A percentile compares a stretch with the other conserved stretches of the same genome.
phyloP scores from a whole-genome alignment of 108 stramenopile species.

The Cyclotella sp. region DNA sequence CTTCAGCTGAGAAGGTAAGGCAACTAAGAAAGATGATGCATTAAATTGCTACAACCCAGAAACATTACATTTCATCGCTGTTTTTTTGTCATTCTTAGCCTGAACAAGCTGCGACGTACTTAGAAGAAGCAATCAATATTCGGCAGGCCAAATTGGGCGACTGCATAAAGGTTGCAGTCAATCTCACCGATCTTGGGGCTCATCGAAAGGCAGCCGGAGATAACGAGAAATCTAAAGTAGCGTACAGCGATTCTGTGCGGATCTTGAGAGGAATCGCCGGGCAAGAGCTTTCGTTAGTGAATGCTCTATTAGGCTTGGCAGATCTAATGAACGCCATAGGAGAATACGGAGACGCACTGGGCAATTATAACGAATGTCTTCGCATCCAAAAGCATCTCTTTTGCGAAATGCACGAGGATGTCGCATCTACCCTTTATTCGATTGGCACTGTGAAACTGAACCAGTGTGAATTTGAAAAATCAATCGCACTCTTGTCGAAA shows the following conservation, averaged over 20 bases:
- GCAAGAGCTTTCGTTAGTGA: slow-evolving; percentile 60
- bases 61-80: neutral
- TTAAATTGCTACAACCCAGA: neutral
- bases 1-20: slow-evolving; percentile 13
- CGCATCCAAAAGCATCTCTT: slow-evolving; percentile 62
- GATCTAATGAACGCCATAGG: slow-evolving; percentile 67
- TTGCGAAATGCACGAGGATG: slow-evolving; percentile 63
- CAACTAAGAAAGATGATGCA: no score
- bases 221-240: slow-evolving; percentile 66
- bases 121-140: slow-evolving; percentile 79
- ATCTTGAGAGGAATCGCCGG: slow-evolving; percentile 64
- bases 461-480: slow-evolving; percentile 57
- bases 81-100: slow-evolving; percentile 22
- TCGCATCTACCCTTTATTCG: slow-evolving; percentile 71
- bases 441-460: slow-evolving; percentile 70
- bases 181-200: slow-evolving; percentile 71
- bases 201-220: slow-evolving; percentile 64
- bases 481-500: slow-evolving; percentile 69
- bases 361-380: slow-evolving; percentile 64
- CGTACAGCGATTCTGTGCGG: slow-evolving; percentile 64
- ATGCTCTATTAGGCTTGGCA: slow-evolving; percentile 68
- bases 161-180: slow-evolving; percentile 70
- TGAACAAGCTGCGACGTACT: slow-evolving; percentile 65
- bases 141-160: slow-evolving; percentile 67
- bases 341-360: slow-evolving; percentile 66